Evolutionary conservation across 192 early-diverging fungal species (phyloP), one percentile per base, ranked within the genome.

Genomic region (Obelidium mucronatum): DNA sequence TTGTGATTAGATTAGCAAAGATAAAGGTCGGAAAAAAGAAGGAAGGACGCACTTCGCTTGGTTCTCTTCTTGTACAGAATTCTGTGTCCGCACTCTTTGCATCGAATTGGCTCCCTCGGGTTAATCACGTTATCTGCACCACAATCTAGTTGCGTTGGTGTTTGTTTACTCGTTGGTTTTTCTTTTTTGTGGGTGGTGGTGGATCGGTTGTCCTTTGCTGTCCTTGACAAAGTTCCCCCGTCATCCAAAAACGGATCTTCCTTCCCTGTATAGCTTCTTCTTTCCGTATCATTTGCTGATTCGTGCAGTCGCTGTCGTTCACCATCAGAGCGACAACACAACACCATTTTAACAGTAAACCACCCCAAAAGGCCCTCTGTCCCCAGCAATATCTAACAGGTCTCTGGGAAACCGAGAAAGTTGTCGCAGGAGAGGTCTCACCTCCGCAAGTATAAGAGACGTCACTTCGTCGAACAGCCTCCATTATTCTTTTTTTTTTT

Each of bases 31-130:
- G n/a, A n/a, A n/a, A n/a, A n/a, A 30, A 31, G 34, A 63, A 40
- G 34, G 17, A 52, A 48, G 56, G 4, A 83, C 89, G 69, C 85
- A 94, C 93, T 95, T 89, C 93, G 80, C 84, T 91, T 94, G 56
- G 97, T 99, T 65, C 97, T 89, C 87, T 96, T 95, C 87, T 99
- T 99, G 86, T 96, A 95, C 92, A 99, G 92, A 73, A 99, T 95
- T 72, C 97, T 84, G 84, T 96, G 93, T 15, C 97, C 96, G 80
- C 96, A 98, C 69, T 96, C 93, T 62, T 93, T 91, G 88, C 96
- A 99, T 70, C 96, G 94, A 67, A 99, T 96, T 63, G 96, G 94
- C 81, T 99, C 97, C 73, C 90, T 86, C 40, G 95, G 95, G 78
- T 96, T 96, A 74, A 99, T 91, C 66, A 92, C 90, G 85, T 96